These are phyloP conservation scores for Emergomyces pasteurianus DNA, from an alignment of 2,329 filamentous ascomycete genomes.

Conservation along the genomic window DNA sequence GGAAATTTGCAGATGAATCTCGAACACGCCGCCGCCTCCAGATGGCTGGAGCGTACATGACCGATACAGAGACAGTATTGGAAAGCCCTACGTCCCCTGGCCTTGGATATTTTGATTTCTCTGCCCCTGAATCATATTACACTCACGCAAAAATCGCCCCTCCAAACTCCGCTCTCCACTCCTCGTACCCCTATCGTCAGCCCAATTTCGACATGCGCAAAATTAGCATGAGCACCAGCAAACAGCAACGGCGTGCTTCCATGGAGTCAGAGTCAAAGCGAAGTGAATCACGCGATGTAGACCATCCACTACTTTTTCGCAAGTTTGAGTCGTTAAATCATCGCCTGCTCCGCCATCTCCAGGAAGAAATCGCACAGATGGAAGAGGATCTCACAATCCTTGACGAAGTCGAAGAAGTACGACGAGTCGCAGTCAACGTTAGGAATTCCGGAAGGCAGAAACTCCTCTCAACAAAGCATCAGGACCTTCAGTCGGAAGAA, in stretches of 20 bases:
- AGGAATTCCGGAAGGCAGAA: constrained; percentile 22
- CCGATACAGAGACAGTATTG: constrained; percentile 9
- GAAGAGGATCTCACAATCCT: constrained; percentile 64
- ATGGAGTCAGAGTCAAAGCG: not conserved
- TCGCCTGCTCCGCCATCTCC: constrained; percentile 66
- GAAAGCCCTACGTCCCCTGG: constrained; percentile 14
- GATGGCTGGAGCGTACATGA: constrained; percentile 12
- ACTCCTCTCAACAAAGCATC: constrained; percentile 28
- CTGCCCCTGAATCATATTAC: constrained; percentile 24
- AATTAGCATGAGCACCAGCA: not conserved
- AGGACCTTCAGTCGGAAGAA: constrained; percentile 36
- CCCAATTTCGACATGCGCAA: not conserved
- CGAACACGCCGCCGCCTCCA: constrained; percentile 1
- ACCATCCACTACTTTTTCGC: constrained; percentile 56
- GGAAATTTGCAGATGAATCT: constrained; percentile 14
- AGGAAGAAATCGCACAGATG: constrained; percentile 71
- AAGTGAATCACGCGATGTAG: constrained; percentile 16
- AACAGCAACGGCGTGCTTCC: not conserved
- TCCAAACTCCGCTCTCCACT: constrained; percentile 29
- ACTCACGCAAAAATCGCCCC: constrained; percentile 11
- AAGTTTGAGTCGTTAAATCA: constrained; percentile 75
- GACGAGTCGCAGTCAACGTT: constrained; percentile 18
- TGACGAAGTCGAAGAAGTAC: constrained; percentile 46
- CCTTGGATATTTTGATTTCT: constrained; percentile 21
- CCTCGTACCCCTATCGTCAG: not conserved